These are phyloP conservation scores for Schizonepeta tenuifolia DNA, from an alignment of 257 asterid species.

Conservation along the genomic window DNA sequence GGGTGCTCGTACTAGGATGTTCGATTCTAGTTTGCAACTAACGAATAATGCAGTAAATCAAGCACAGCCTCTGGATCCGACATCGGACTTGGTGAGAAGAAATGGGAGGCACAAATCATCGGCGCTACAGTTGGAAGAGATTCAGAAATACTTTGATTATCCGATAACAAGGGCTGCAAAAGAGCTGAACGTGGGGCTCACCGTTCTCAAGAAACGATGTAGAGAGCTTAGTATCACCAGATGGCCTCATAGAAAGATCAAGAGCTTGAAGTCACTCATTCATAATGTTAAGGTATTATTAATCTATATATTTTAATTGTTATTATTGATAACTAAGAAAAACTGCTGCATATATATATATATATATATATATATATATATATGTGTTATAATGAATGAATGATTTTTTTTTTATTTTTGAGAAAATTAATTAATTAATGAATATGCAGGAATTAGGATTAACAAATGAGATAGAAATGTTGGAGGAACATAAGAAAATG, in stretches of 20 bases:
- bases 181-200: slow-evolving; percentile 75
- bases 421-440: too few relatives aligned
- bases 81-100: not conserved
- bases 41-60: not conserved
- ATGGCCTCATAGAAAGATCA: slow-evolving; percentile 93
- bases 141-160: slow-evolving; percentile 66
- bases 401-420: too few relatives aligned
- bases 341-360: too few relatives aligned
- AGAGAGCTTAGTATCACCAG: slow-evolving; percentile 69
- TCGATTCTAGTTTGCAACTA: not conserved
- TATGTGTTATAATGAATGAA: not conserved
- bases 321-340: too few relatives aligned
- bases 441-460: slow-evolving; percentile 66
- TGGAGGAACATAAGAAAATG: slow-evolving; percentile 80
- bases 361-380: too few relatives aligned
- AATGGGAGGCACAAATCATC: slow-evolving; percentile 47
- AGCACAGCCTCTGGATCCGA: not conserved
- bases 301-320: too few relatives aligned
- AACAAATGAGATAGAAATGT: slow-evolving; percentile 62
- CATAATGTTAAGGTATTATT: slow-evolving; percentile 62
- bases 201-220: slow-evolving; percentile 82
- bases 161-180: slow-evolving; percentile 85
- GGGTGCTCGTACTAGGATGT: not conserved
- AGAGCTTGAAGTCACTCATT: slow-evolving; percentile 87
- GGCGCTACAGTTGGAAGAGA: slow-evolving; percentile 56